Evolutionary conservation across 2,329 filamentous ascomycete species (phyloP).

Genomic region (Penicillium thymicola): DNA sequence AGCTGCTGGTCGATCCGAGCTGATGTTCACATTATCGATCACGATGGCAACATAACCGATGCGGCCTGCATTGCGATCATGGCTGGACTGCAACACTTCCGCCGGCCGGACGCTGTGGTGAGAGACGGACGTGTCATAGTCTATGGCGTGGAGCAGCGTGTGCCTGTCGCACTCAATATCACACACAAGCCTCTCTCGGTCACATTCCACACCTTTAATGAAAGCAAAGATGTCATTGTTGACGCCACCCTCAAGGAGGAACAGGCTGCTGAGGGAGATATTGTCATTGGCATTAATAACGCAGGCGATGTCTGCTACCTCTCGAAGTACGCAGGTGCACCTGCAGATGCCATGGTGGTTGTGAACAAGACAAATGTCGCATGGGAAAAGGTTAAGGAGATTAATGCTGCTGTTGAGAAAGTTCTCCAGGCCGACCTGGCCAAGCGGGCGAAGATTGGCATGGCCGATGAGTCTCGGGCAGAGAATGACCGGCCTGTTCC

Average conservation of each 20-base stretch:
- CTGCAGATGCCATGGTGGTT: conserved; percentile 74
- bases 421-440: conserved; percentile 75
- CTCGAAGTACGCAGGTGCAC: conserved; percentile 80
- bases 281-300: conserved; percentile 78
- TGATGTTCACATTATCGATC: conserved; percentile 85
- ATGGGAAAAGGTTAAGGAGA: conserved; percentile 73
- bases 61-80: conserved; percentile 82
- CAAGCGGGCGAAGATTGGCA: conserved; percentile 59
- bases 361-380: conserved; percentile 74
- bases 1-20: conserved; percentile 91
- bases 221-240: conserved; percentile 42
- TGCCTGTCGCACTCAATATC: conserved; percentile 85
- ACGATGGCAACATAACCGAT: conserved; percentile 88
- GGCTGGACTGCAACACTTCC: conserved; percentile 84
- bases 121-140: conserved; percentile 81
- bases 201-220: conserved; percentile 77
- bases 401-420: conserved; percentile 69
- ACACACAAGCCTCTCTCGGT: conserved; percentile 89
- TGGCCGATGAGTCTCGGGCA: conserved; percentile 75
- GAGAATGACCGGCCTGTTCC: conserved; percentile 72
- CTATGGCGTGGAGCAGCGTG: conserved; percentile 78
- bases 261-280: conserved; percentile 61
- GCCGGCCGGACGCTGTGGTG: conserved; percentile 82
- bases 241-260: conserved; percentile 50
- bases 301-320: conserved; percentile 90